These are phyloP conservation scores for Acanthamoeba triangularis DNA, from an alignment of 208 protist species.

Conservation along the genomic window DNA sequence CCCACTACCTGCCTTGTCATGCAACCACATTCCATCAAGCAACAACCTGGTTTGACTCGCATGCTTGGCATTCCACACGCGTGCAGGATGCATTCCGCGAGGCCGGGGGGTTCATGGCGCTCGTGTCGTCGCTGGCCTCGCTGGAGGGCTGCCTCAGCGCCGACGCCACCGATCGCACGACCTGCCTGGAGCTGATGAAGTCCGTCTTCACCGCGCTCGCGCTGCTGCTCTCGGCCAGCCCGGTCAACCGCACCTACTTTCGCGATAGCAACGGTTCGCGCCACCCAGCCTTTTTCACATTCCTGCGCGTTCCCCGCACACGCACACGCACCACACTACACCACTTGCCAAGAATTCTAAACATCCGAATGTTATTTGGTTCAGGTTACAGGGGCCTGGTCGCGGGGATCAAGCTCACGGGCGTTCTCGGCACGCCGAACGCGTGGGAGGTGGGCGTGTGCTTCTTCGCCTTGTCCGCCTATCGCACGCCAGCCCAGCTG, in stretches of 20 bases:
- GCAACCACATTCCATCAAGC: no score
- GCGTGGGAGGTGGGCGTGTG: conserved; percentile 4
- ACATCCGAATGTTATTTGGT: no score
- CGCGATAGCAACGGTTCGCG: neutral
- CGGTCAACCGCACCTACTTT: neutral
- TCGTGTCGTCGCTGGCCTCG: neutral
- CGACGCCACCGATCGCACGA: neutral
- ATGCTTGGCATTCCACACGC: neutral
- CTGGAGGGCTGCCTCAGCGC: neutral
- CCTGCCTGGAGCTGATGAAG: conserved; percentile 4
- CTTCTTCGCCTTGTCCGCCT: neutral
- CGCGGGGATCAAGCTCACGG: neutral
- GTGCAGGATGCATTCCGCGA: conserved; percentile 16
- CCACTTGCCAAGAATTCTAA: neutral
- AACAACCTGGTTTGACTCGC: no score
- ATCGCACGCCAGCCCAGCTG: neutral
- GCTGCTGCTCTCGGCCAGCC: neutral
- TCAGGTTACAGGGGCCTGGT: neutral
- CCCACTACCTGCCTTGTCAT: neutral
- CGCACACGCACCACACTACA: no score
- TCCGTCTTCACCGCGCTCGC: neutral
- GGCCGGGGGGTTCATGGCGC: neutral
- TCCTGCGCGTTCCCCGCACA: neutral
- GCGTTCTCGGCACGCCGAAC: neutral
- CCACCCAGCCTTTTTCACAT: neutral